Evolutionary conservation across 148 eudicot genomes (phyloP).

Genomic region (Vaccinium darrowii): DNA sequence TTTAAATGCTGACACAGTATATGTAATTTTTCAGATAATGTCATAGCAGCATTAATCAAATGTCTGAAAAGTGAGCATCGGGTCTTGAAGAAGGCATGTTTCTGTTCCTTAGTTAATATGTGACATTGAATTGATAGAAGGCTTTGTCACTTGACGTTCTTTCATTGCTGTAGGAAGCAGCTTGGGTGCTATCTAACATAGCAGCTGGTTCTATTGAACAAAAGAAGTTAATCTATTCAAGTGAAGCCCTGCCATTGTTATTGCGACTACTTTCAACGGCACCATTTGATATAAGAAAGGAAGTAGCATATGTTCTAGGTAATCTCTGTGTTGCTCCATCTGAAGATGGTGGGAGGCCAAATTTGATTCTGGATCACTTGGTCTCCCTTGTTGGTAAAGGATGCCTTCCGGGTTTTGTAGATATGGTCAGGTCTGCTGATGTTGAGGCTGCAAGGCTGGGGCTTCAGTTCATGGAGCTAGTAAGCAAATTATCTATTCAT

Average conservation of each 20-base stretch:
- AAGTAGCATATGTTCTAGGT: constrained; percentile 85
- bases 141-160: neutral
- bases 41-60: constrained; percentile 60
- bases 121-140: constrained; percentile 5
- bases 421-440: constrained; percentile 89
- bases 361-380: constrained; percentile 74
- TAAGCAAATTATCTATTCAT: constrained; percentile 30
- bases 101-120: neutral
- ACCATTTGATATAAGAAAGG: constrained; percentile 88
- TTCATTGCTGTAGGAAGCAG: constrained; percentile 62
- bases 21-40: constrained; percentile 47
- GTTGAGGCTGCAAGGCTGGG: constrained; percentile 86
- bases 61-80: constrained; percentile 92
- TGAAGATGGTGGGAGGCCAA: constrained; percentile 66
- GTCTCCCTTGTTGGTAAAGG: constrained; percentile 70
- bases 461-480: constrained; percentile 92
- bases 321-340: constrained; percentile 86
- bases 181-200: constrained; percentile 95
- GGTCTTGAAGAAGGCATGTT: constrained; percentile 79
- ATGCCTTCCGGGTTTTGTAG: constrained; percentile 76
- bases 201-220: constrained; percentile 87
- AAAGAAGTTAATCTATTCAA: constrained; percentile 60
- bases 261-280: constrained; percentile 64
- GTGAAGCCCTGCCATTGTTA: constrained; percentile 69
- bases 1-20: constrained; percentile 2